Evolutionary conservation across 2,329 filamentous ascomycete genomes (phyloP).

Genomic region (Sporothrix humicola): DNA sequence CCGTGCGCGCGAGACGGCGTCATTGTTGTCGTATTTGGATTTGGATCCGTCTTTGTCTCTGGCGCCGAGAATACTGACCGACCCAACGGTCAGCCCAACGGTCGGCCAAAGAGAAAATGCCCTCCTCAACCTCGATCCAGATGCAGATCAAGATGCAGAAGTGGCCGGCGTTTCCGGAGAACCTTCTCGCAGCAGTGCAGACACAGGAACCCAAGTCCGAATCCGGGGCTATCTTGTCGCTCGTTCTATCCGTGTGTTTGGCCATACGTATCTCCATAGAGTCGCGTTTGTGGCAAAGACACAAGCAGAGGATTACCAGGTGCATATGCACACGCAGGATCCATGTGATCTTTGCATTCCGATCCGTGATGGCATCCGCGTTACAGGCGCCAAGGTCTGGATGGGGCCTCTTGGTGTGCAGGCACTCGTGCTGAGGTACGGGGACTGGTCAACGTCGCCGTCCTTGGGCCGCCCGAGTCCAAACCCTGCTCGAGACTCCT

Average conservation of each 20-base stretch:
- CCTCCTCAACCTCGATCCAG: conserved; percentile 6
- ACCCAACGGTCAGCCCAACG: no score
- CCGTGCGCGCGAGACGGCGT: conserved; percentile 30
- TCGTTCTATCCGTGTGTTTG: conserved; percentile 28
- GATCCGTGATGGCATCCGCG: conserved; percentile 14
- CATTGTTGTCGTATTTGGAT: conserved; percentile 1
- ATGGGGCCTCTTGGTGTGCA: conserved; percentile 28
- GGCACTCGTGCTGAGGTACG: conserved; percentile 29
- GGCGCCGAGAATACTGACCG: no score
- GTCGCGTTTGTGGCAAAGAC: conserved; percentile 9
- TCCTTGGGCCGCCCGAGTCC: conserved; percentile 23
- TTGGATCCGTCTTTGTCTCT: no score
- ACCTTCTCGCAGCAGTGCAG: no score
- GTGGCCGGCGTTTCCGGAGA: no score
- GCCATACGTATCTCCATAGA: conserved; percentile 31
- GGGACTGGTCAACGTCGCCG: conserved; percentile 30
- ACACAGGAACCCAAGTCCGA: neutral
- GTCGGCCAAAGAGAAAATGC: conserved; percentile 2
- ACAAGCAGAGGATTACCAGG: neutral
- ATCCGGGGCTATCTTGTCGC: conserved; percentile 28
- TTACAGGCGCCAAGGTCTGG: conserved; percentile 29
- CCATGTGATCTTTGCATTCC: conserved; percentile 26
- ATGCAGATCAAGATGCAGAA: neutral
- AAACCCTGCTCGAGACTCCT: no score
- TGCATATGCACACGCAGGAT: neutral